These are phyloP conservation scores for Aspergillus chevalieri DNA, from an alignment of 2,329 filamentous ascomycete species.

Conservation along the genomic window DNA sequence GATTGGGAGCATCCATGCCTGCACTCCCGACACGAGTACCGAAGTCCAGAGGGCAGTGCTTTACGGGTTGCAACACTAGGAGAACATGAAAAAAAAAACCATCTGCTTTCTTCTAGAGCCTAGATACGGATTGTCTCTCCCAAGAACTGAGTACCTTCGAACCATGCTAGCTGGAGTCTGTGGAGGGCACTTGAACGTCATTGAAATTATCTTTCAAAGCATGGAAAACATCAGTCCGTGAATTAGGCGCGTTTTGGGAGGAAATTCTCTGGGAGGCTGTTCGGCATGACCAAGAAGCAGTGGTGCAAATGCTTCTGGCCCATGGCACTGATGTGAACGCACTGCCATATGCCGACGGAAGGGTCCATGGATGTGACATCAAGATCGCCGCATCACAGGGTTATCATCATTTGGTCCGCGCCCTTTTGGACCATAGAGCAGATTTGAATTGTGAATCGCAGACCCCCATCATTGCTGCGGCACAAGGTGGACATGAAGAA, in stretches of 20 bases:
- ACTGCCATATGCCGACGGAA: background rate
- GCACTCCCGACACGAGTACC: background rate
- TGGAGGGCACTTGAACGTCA: background rate
- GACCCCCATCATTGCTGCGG: background rate
- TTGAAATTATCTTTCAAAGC: background rate
- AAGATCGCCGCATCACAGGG: background rate
- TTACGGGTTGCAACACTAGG: background rate
- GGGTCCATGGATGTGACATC: background rate
- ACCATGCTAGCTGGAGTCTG: background rate
- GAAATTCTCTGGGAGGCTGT: background rate
- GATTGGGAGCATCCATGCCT: background rate
- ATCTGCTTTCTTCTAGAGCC: background rate
- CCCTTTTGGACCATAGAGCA: background rate
- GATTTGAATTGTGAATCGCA: background rate
- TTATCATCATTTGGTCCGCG: background rate
- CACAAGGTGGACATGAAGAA: background rate
- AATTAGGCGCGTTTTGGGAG: background rate
- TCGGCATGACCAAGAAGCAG: background rate
- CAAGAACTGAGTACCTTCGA: background rate
- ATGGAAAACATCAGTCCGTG: background rate
- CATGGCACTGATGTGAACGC: background rate
- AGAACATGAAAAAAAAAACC: background rate
- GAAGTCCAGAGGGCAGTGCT: background rate
- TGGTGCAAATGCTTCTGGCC: background rate
- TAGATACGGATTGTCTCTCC: background rate